Evolutionary conservation across 306 rosid species (phyloP).

Genomic region (Begonia masoniana): DNA sequence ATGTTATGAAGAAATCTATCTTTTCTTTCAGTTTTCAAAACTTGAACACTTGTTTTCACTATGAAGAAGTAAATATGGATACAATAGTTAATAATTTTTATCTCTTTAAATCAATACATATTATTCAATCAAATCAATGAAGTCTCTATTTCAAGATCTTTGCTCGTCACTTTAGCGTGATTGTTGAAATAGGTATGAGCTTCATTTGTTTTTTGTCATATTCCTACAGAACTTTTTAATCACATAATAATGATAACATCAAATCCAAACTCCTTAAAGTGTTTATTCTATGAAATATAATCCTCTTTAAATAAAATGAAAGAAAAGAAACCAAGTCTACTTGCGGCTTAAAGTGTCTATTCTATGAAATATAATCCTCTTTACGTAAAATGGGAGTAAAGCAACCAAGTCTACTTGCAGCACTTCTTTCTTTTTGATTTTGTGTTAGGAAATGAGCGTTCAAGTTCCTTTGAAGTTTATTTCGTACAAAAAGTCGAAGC

Average conservation of each 20-base stretch:
- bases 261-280: not conserved
- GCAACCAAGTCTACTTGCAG: not conserved
- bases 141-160: no score
- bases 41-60: no score
- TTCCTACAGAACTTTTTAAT: no score
- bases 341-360: not conserved
- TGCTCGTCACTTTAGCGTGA: no score
- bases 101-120: no score
- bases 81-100: no score
- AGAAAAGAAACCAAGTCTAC: not conserved
- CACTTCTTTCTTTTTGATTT: not conserved
- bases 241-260: not conserved
- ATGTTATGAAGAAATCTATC: no score
- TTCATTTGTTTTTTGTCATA: no score
- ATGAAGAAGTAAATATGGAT: no score
- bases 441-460: no score
- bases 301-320: not conserved
- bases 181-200: no score
- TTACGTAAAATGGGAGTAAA: not conserved
- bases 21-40: not conserved
- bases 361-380: not conserved
- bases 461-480: not conserved
- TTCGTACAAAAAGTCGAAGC: not conserved
- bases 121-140: no score
- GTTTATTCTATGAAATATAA: not conserved